Percentiles rank a stretch among this genome's conserved stretches.
Conservation (phyloP, 345 rosid genomes). For the Angophora floribunda region DNA sequence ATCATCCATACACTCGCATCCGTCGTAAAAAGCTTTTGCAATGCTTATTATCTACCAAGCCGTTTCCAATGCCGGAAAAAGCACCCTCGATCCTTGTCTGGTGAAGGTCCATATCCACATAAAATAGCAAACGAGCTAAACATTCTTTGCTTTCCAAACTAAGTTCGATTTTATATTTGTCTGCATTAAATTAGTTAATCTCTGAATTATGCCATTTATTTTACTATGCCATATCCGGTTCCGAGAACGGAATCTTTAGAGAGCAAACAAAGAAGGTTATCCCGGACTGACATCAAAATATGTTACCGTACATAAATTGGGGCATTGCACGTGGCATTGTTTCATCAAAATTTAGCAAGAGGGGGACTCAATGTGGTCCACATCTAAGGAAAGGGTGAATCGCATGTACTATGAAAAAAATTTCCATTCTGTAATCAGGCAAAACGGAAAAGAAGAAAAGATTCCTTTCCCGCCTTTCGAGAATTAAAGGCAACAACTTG, state of each 20-base stretch:
- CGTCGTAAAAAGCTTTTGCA: neutral
- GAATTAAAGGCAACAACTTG: neutral
- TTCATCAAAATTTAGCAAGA: neutral
- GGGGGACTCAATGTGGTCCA: neutral
- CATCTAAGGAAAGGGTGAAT: neutral
- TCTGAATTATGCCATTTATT: neutral
- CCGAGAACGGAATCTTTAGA: neutral
- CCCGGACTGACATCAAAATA: neutral
- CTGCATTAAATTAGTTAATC: too few species aligned
- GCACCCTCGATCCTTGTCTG: neutral
- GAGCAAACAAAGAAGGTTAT: neutral
- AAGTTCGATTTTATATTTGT: neutral
- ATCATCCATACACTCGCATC: neutral
- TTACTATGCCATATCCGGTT: neutral
- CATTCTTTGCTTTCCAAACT: neutral
- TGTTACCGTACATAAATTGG: neutral
- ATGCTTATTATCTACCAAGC: neutral
- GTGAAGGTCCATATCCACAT: neutral
- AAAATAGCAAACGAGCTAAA: neutral
- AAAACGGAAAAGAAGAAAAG: neutral
- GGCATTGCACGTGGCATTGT: neutral
- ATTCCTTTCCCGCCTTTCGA: neutral
- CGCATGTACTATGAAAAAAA: neutral
- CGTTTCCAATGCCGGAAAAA: neutral
- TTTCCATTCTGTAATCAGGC: neutral